phyloP scores from a whole-genome alignment of 78 protist species.

The Guillardia theta region DNA sequence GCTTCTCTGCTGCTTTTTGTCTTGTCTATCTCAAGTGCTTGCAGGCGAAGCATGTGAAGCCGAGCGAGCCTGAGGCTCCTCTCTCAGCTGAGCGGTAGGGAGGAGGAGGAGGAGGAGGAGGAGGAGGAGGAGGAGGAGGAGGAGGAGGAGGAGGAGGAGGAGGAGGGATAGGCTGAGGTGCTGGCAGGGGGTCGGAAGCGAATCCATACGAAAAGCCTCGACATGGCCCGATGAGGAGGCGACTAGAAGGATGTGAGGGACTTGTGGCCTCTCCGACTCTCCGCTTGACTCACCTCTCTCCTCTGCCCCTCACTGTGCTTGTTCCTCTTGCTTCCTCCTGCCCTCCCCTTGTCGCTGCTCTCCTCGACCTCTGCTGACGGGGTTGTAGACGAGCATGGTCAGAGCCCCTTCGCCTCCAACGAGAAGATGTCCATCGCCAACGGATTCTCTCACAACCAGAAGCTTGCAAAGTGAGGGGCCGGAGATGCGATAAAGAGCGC shows the following conservation, averaged over 20 bases:
- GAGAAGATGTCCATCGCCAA: not conserved
- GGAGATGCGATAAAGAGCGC: too few species aligned
- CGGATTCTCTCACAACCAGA: constrained; percentile 12
- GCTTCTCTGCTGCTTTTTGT: not conserved
- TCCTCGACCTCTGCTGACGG: not conserved
- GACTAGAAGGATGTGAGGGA: not conserved
- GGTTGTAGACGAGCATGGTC: not conserved
- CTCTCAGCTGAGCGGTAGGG: not conserved
- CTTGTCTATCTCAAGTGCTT: too few species aligned
- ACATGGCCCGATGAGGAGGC: not conserved
- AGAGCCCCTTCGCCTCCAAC: not conserved
- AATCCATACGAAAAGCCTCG: not conserved
- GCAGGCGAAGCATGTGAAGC: not conserved
- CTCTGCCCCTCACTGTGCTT: not conserved
- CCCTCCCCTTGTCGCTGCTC: too few species aligned
- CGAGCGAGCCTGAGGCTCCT: not conserved
- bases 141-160: not conserved
- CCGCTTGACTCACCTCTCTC: not conserved
- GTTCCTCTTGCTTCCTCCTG: too few species aligned
- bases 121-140: not conserved
- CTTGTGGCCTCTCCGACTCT: not conserved
- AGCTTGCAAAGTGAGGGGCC: not conserved
- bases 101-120: not conserved
- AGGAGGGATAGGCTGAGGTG: not conserved
- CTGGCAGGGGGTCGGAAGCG: not conserved